Conservation (phyloP, 148 eudicot species). For the Vaccinium corymbosum region DNA sequence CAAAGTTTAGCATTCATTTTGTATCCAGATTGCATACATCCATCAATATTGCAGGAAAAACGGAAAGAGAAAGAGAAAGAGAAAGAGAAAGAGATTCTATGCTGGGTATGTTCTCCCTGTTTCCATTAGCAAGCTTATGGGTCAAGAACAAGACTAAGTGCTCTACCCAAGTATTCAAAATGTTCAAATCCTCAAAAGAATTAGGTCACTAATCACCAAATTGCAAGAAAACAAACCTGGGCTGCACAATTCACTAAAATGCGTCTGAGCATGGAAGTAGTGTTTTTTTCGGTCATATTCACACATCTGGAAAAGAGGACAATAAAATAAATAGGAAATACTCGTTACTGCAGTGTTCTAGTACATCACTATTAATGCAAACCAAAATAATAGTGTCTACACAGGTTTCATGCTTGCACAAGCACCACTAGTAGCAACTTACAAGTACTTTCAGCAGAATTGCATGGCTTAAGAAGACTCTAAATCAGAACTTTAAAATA, state of each 20-base stretch:
- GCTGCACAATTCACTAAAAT: constrained; percentile 54
- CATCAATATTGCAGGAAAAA: not conserved
- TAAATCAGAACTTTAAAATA: not conserved
- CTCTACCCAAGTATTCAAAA: not conserved
- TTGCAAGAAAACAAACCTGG: constrained; percentile 44
- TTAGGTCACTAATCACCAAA: not conserved
- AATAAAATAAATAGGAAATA: not conserved
- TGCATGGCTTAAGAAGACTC: not conserved
- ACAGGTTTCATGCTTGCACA: constrained; percentile 4
- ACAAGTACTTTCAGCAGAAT: not conserved
- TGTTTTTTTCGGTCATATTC: constrained; percentile 55
- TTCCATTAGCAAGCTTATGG: not conserved
- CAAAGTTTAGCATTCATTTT: not conserved
- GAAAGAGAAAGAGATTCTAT: not conserved
- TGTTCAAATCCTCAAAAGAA: not conserved
- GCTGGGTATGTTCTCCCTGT: not conserved
- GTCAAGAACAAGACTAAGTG: not conserved
- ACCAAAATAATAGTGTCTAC: not conserved
- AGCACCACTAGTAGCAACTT: not conserved
- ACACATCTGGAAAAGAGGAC: constrained; percentile 17
- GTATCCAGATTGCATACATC: not conserved
- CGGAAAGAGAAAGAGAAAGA: no score
- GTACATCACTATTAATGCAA: not conserved
- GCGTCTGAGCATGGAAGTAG: constrained; percentile 44
- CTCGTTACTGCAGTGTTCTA: not conserved